Base-by-base conservation (phyloP, 2,329 filamentous ascomycete genomes). In the Fusarium circinatum region DNA sequence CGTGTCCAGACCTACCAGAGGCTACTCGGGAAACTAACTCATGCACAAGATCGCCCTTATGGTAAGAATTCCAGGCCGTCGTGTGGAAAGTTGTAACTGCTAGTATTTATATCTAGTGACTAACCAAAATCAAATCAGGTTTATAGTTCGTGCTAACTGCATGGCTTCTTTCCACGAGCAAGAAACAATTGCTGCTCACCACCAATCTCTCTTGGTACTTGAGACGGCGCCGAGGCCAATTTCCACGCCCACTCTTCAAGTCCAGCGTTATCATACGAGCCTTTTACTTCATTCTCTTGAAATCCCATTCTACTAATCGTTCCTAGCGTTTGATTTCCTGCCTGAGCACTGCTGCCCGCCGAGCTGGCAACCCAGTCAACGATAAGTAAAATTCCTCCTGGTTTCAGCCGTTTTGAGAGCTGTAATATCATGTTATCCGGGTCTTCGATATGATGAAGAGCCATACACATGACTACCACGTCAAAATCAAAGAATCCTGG, bases 401-500 rank as follows among this genome's bases (percentile, higher is more conserved):
- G 73, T 15, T 64, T 65, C 6, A 84, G 68, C 8, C 80, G 65
- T 26, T 77, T 74, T 3, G 78, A 69, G 5, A 84, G 78, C 12
- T 73, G 75, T 1, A 48, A 24, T 6, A 83, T 61, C 76, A 82
- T 80, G 4, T 47, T 56, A 1, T 73, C 67, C 0, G 76, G 71
- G 38, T 83, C 75, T 8, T 78, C 70, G 14, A 84, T 76, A 45
- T 84, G 82, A 45, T 84, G 82, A 2, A 84, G 79, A 0, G 82
- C 80, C 77, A 83, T 77, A 18, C 77, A 79, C 62, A 83, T 83
- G 36, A 80, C 76, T 11, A 78, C 73, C 11, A 81, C 58, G 55
- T 83, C 82, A 52, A 83, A 83, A 22, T 65, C 52, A 58, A 63
- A 62, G 49, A 78, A 78, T 39, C 75, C 76, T 6, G 74, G 56